These are phyloP conservation scores for Leishmania martiniquensis DNA, from an alignment of 208 protist species.

Conservation along the genomic window DNA sequence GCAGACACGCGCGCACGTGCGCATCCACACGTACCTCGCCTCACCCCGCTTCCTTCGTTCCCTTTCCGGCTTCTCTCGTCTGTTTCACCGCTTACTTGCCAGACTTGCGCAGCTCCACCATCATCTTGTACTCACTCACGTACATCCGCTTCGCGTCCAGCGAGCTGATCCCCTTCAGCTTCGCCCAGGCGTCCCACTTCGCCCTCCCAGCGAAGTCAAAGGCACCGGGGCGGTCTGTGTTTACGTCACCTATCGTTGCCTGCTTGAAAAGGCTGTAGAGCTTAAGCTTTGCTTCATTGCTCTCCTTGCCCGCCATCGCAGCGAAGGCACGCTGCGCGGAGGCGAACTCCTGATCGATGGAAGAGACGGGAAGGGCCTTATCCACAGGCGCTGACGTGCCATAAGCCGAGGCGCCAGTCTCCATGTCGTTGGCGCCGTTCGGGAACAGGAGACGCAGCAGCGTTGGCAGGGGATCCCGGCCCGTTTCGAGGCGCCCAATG, in stretches of 20 bases:
- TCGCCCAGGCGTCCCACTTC: slow-evolving; percentile 94
- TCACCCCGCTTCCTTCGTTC: background rate
- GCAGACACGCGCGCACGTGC: background rate
- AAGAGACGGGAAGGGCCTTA: slow-evolving; percentile 23
- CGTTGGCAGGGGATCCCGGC: slow-evolving; percentile 48
- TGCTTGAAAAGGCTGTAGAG: slow-evolving; percentile 92
- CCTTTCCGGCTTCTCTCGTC: background rate
- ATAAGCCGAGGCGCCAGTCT: slow-evolving; percentile 8
- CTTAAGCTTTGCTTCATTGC: slow-evolving; percentile 79
- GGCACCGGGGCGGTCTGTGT: slow-evolving; percentile 68
- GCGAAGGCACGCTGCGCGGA: slow-evolving; percentile 60
- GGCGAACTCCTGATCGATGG: slow-evolving; percentile 57
- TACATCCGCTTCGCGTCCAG: slow-evolving; percentile 90
- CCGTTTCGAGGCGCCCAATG: slow-evolving; percentile 50
- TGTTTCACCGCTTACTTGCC: background rate
- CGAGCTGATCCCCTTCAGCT: slow-evolving; percentile 76
- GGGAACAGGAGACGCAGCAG: slow-evolving; percentile 48
- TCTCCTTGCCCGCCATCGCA: slow-evolving; percentile 37
- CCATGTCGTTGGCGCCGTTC: slow-evolving; percentile 6
- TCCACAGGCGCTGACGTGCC: slow-evolving; percentile 21
- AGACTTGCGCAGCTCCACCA: slow-evolving; percentile 34
- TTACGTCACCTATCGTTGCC: slow-evolving; percentile 84
- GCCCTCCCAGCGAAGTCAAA: slow-evolving; percentile 79
- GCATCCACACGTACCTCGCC: background rate
- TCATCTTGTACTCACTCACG: slow-evolving; percentile 58